These are phyloP conservation scores for Metschnikowia gelsemii DNA, from an alignment of 805 yeast species.

Conservation along the genomic window DNA sequence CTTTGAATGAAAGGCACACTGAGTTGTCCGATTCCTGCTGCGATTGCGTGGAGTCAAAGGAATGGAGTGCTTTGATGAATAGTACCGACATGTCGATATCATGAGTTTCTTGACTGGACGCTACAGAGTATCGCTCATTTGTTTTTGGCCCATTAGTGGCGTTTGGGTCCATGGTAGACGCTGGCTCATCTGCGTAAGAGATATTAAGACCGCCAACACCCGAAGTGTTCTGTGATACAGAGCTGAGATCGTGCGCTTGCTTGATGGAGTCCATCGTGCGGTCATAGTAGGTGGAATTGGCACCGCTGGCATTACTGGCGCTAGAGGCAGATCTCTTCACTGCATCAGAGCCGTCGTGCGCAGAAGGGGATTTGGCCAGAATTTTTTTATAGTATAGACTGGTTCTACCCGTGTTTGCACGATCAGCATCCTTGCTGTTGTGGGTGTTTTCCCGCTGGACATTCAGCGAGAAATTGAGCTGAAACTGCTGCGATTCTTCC, in stretches of 20 bases:
- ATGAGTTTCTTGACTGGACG: conserved; percentile 22
- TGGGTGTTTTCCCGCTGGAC: conserved; percentile 29
- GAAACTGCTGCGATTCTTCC: conserved; percentile 41
- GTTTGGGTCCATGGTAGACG: neutral
- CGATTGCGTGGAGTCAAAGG: conserved; percentile 56
- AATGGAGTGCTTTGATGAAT: conserved; percentile 57
- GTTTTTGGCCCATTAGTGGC: neutral
- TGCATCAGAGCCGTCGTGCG: neutral
- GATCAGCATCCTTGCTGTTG: neutral
- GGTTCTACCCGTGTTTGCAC: conserved; percentile 22
- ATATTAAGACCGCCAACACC: conserved; percentile 13
- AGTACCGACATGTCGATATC: conserved; percentile 51
- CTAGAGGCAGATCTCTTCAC: conserved; percentile 1
- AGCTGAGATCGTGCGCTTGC: conserved; percentile 5
- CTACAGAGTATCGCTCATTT: conserved; percentile 5
- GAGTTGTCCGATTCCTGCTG: conserved; percentile 67
- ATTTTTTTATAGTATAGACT: conserved; percentile 36
- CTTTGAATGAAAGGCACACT: conserved; percentile 69
- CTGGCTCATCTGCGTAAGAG: conserved; percentile 1
- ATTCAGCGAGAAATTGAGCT: conserved; percentile 40
- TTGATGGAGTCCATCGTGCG: conserved; percentile 4
- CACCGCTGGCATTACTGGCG: conserved; percentile 4
- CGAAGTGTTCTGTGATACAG: neutral
- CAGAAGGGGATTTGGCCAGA: conserved; percentile 19
- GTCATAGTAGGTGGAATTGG: neutral